These are phyloP conservation scores for Mucor plumbeus DNA, from an alignment of 371 early-diverging fungal genomes.

Conservation along the genomic window DNA sequence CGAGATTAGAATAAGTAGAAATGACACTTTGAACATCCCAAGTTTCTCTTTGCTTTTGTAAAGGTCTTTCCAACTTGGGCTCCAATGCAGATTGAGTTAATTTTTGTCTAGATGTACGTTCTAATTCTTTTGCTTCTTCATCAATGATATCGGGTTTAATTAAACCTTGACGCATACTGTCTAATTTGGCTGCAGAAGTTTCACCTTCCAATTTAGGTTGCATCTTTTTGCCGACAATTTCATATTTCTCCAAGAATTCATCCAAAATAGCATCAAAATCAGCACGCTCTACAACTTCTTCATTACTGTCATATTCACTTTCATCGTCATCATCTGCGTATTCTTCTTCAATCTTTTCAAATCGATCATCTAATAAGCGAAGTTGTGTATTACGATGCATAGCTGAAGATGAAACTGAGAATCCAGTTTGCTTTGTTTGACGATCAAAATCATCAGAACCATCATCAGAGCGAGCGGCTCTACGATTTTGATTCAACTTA, in stretches of 20 bases:
- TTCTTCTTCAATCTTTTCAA: conserved; percentile 83
- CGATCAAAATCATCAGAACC: conserved; percentile 54
- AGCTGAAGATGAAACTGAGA: conserved; percentile 90
- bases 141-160: conserved; percentile 32
- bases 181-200: conserved; percentile 65
- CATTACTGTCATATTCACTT: conserved; percentile 55
- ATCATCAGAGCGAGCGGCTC: conserved; percentile 35
- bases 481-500: conserved; percentile 48
- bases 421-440: conserved; percentile 56
- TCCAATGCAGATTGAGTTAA: conserved; percentile 29
- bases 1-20: conserved; percentile 83
- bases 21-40: conserved; percentile 88
- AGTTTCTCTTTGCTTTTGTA: conserved; percentile 56
- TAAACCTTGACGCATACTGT: conserved; percentile 67
- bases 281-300: conserved; percentile 54
- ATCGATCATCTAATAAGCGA: conserved; percentile 89
- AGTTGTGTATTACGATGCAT: conserved; percentile 92
- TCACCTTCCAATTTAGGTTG: conserved; percentile 71
- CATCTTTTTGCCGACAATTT: conserved; percentile 79
- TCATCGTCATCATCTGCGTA: conserved; percentile 78
- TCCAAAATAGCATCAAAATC: conserved; percentile 81
- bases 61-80: conserved; percentile 45
- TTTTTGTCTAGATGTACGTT: conserved; percentile 38
- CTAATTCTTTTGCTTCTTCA: conserved; percentile 17
- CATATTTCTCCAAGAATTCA: conserved; percentile 88